Conservation (phyloP, 108 stramenopile species). For the Conticribra guillardii region DNA sequence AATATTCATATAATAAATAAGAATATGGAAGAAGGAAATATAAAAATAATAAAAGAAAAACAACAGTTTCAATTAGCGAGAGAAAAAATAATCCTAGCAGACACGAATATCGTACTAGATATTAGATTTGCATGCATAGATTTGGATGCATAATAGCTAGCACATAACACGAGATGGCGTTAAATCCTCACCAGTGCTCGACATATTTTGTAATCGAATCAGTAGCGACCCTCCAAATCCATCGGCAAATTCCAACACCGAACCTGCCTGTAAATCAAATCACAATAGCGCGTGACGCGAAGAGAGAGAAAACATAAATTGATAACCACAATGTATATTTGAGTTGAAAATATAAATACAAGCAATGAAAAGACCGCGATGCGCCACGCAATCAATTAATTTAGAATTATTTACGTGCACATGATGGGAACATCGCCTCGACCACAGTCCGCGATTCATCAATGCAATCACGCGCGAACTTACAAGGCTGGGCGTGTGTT, state of each 20-base stretch:
- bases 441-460: no score
- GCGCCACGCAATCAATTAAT: neutral
- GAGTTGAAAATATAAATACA: neutral
- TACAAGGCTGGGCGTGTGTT: slow-evolving; percentile 26
- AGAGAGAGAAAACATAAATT: neutral
- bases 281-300: neutral
- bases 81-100: neutral
- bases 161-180: neutral
- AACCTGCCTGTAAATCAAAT: slow-evolving; percentile 56
- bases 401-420: neutral
- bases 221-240: slow-evolving; percentile 72
- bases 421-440: no score
- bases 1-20: neutral
- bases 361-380: neutral
- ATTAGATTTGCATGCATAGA: neutral
- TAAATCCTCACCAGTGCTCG: slow-evolving; percentile 61
- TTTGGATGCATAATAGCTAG: neutral
- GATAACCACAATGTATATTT: neutral
- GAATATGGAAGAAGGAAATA: neutral
- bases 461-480: neutral
- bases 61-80: neutral
- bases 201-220: slow-evolving; percentile 87
- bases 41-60: neutral
- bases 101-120: neutral
- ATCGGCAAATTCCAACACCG: slow-evolving; percentile 78